Conservation (phyloP, 2,329 filamentous ascomycete species). For the Monilinia fructigena region DNA sequence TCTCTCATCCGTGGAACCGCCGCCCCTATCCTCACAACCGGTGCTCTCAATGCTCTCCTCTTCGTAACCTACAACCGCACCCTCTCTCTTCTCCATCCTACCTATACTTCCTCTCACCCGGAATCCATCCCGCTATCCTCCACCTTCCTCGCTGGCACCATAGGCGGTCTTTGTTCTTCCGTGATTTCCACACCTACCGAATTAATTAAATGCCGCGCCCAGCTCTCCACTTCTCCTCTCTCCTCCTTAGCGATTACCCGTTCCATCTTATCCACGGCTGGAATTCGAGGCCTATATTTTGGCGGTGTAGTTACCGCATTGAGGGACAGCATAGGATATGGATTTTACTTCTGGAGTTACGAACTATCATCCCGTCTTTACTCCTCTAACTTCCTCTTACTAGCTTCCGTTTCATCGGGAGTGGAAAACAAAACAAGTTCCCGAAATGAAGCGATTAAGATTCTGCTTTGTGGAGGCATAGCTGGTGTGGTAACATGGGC, state of each 20-base stretch:
- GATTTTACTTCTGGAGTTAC: constrained; percentile 96
- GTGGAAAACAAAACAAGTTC: constrained; percentile 18
- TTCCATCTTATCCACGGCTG: constrained; percentile 57
- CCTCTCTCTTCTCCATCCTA: constrained; percentile 57
- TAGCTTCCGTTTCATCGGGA: constrained; percentile 43
- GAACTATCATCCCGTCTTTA: constrained; percentile 64
- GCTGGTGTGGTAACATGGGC: constrained; percentile 88
- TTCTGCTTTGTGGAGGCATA: constrained; percentile 79
- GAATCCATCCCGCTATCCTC: constrained; percentile 52
- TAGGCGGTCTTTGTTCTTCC: constrained; percentile 82
- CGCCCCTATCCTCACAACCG: constrained; percentile 85
- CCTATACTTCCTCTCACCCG: constrained; percentile 37
- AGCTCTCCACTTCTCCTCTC: constrained; percentile 52
- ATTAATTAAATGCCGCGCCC: constrained; percentile 84
- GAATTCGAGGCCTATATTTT: constrained; percentile 71
- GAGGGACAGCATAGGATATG: constrained; percentile 88
- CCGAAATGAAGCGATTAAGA: constrained; percentile 55
- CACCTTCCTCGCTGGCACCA: constrained; percentile 76
- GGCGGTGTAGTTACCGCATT: constrained; percentile 79
- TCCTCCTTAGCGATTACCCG: constrained; percentile 57
- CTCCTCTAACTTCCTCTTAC: not conserved
- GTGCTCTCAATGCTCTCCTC: constrained; percentile 83
- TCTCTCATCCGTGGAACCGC: constrained; percentile 64
- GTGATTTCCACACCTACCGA: constrained; percentile 85
- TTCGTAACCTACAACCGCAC: constrained; percentile 89